Percentiles rank a stretch among this genome's conserved stretches.
phyloP scores from a whole-genome alignment of 2,329 filamentous ascomycete species.

The Paecilomyces formosus region DNA sequence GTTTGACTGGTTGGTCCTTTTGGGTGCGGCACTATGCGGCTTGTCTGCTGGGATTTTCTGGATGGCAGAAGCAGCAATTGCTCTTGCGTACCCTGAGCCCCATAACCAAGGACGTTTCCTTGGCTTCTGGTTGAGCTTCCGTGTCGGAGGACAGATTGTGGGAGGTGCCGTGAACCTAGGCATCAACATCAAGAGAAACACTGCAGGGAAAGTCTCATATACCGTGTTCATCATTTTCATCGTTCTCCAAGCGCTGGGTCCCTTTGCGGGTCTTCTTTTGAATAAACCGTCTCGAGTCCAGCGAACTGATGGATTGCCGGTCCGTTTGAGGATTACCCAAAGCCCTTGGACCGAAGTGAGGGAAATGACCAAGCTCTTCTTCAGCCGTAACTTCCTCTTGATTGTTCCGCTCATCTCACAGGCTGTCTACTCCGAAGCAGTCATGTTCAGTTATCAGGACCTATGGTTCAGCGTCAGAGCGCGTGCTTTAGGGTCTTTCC shows the following conservation, averaged over 20 bases:
- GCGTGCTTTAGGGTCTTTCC: slow-evolving; percentile 62
- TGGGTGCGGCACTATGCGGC: slow-evolving; percentile 63
- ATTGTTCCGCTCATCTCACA: slow-evolving; percentile 63
- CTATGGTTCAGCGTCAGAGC: slow-evolving; percentile 65
- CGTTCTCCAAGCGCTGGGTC: slow-evolving; percentile 58
- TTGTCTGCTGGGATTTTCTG: slow-evolving; percentile 67
- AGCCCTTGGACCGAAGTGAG: slow-evolving; percentile 54
- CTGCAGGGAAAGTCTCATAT: slow-evolving; percentile 61
- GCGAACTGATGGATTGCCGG: slow-evolving; percentile 56
- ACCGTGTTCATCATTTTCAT: slow-evolving; percentile 65
- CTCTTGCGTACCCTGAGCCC: slow-evolving; percentile 64
- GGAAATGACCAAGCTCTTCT: slow-evolving; percentile 51
- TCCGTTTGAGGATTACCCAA: slow-evolving; percentile 52
- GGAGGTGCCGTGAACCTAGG: slow-evolving; percentile 66
- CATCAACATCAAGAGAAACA: slow-evolving; percentile 50
- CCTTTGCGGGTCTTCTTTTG: slow-evolving; percentile 57
- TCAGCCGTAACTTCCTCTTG: slow-evolving; percentile 55
- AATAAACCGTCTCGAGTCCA: slow-evolving; percentile 56
- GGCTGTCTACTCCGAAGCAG: slow-evolving; percentile 62
- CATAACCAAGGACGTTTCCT: slow-evolving; percentile 58
- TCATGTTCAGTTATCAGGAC: slow-evolving; percentile 62
- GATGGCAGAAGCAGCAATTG: slow-evolving; percentile 68
- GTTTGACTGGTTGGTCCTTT: slow-evolving; percentile 59
- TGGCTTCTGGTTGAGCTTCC: slow-evolving; percentile 60
- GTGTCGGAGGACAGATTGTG: slow-evolving; percentile 59